Base-by-base conservation (phyloP, 768 basidiomycete genomes). In the Tylopilus sp. region DNA sequence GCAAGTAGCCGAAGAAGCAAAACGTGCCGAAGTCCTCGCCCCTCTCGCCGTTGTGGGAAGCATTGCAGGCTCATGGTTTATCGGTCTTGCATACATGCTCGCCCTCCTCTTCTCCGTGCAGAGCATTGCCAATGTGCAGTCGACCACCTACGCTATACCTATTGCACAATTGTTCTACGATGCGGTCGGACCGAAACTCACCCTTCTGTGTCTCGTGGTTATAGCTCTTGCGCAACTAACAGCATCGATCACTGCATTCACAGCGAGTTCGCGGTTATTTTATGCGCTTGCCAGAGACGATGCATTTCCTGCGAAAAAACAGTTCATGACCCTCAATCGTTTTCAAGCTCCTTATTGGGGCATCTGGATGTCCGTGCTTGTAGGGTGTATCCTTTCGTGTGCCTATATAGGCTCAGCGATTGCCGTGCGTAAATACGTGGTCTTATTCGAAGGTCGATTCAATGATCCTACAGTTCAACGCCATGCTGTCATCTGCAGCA, bases 1-100 rank as follows among this genome's bases (percentile, higher is more conserved):
- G n/a, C 82, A 83, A 60, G 76, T 83, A 8, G 82, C 81, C 6
- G 82, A 84, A 63, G 81, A 84, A 62, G 80, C 80, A 29, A 70
- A 74, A 44, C 76, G 77, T 19, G 81, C 81, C 0, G 79, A 81
- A 50, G 54, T 79, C 45, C 77, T 83, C n/a, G 79, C 81, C 1
- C 82, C 82, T 10, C 67, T 81, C 29, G 82, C 79, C 7, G 75
- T 83, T 26, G 78, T 81, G n/a, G 78, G 74, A 37, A 77, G 76
- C 63, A 79, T 83, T 56, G 71, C 74, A 13, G 79, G 82, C 29
- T 82, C 80, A 13, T 82, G 81, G 80, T 34, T 81, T 43, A 75
- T 83, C 52, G 81, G 80, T 5, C 72, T 82, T 46, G 74, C 68
- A 17, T 83, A 82, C 68, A 79, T 83, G 78, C 77, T 82, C 42